A percentile compares a stretch with the other conserved stretches of the same genome.
phyloP scores from a whole-genome alignment of 176 grass and related monocot species.

The Tuctoria greenei region DNA sequence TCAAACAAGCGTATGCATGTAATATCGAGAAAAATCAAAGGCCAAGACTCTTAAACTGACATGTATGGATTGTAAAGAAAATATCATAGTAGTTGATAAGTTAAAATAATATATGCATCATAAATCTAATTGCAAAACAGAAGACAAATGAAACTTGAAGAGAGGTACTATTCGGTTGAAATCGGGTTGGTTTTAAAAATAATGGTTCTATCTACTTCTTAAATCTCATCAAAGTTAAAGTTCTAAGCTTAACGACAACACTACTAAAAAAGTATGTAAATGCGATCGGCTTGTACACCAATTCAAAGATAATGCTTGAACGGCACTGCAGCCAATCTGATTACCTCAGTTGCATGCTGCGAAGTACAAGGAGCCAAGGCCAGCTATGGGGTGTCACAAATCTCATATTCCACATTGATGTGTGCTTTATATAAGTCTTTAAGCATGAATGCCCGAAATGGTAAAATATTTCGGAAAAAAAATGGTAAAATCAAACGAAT shows the following conservation, averaged over 20 bases:
- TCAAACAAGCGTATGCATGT: slow-evolving; percentile 28
- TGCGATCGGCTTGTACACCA: not conserved
- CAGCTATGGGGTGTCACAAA: slow-evolving; percentile 10
- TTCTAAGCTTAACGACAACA: not conserved
- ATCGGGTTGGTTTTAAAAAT: not conserved
- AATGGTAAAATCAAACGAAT: not conserved
- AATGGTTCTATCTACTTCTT: not conserved
- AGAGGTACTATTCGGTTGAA: not conserved
- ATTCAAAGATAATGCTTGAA: slow-evolving; percentile 43
- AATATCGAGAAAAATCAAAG: not conserved
- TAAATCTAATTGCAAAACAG: not conserved
- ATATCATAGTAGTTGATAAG: not conserved
- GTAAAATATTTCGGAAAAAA: too few species aligned
- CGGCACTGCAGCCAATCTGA: not conserved
- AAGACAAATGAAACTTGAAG: slow-evolving; percentile 17
- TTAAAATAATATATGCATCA: not conserved
- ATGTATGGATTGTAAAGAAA: not conserved
- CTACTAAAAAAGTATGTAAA: not conserved
- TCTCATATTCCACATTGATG: not conserved
- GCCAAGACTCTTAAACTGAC: not conserved
- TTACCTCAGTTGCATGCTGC: slow-evolving; percentile 33
- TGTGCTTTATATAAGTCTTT: too few species aligned
- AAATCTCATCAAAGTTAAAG: slow-evolving; percentile 22
- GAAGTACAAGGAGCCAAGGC: slow-evolving; percentile 14
- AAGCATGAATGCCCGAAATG: slow-evolving; percentile 12